Evolutionary conservation across 306 rosid genomes (phyloP), one percentile per base, ranked within the genome.

Genomic region (Corylus americana): DNA sequence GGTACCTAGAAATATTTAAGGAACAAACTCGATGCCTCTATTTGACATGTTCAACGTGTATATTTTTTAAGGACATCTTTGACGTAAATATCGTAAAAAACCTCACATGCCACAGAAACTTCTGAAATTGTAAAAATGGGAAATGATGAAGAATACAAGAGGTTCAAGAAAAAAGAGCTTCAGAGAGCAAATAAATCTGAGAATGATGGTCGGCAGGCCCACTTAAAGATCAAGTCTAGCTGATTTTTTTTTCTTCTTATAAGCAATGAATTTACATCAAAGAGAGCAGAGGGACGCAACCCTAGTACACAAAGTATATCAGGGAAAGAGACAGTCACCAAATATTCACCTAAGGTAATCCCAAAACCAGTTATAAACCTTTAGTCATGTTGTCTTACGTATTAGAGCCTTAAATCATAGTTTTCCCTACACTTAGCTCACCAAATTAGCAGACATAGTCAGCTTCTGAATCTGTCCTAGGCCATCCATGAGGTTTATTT

Each of bases 1-100:
- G 99, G 99, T 70, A 91, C 99, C 99, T 95, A 81, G 55, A 77
- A 84, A 68, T 73, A 68, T 72, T 86, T 79, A 86, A 91, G 91
- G 94, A 89, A 74, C 42, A 55, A 80, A 83, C 81, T 77, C 5
- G 7, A 20, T 4, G 51, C 51, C 50, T n/a, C 29, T 9, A 45
- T 18, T 67, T 16, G 13, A 39, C 51, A 67, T 9, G 50, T 42
- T 67, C 25, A 11, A 42, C 50, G 42, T 67, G 27, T 9, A 42
- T 67, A 8, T 39, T 18, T 39, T 8, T 18, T 18, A 44, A 39
- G 29, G 42, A 44, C 27, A 39, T 9, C 25, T 67, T 42, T 18
- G 11, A 16, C 5, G 3, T 18, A 1, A 64, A 27, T 37, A 17
- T 9, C 3, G 3, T 67, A 67, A 17, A 9, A 67, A 37, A 20